These are phyloP conservation scores for Sanghuangporus sanghuang DNA, from an alignment of 1,284 basidiomycete species.

Conservation along the genomic window DNA sequence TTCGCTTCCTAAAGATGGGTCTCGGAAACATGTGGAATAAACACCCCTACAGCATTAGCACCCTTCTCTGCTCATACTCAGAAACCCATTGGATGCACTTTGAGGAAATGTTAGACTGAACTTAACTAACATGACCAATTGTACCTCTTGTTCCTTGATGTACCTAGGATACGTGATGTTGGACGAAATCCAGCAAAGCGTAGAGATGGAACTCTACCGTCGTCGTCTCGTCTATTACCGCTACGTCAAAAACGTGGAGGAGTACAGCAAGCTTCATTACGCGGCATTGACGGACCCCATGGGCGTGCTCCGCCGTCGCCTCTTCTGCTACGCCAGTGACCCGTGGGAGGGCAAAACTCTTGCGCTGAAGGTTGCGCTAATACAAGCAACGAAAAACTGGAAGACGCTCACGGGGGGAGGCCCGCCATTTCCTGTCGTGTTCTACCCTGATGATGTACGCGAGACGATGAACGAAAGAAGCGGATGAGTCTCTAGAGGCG, in stretches of 20 bases:
- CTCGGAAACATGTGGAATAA: not conserved
- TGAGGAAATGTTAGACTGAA: not conserved
- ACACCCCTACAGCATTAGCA: not conserved
- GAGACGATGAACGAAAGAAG: slow-evolving; percentile 31
- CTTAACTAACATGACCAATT: not conserved
- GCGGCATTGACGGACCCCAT: slow-evolving; percentile 32
- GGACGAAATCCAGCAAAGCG: slow-evolving; percentile 25
- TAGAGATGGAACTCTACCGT: slow-evolving; percentile 31
- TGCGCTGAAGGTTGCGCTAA: slow-evolving; percentile 36
- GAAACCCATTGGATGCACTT: not conserved
- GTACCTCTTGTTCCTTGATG: not conserved
- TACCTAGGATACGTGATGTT: slow-evolving; percentile 7
- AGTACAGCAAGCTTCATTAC: slow-evolving; percentile 37
- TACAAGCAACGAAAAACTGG: slow-evolving; percentile 27
- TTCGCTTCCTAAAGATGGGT: not conserved
- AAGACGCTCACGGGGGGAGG: slow-evolving; percentile 21
- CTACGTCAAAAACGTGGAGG: slow-evolving; percentile 37
- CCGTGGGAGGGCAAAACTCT: slow-evolving; percentile 45
- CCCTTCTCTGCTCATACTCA: not conserved
- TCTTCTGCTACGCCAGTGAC: slow-evolving; percentile 33
- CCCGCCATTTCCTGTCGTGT: slow-evolving; percentile 40
- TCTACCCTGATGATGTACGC: slow-evolving; percentile 36
- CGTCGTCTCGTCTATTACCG: slow-evolving; percentile 41
- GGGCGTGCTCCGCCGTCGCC: slow-evolving; percentile 28
- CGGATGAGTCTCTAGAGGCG: slow-evolving; percentile 25